phyloP scores from a whole-genome alignment of 371 early-diverging fungal species.

The Rhizopus delemar region DNA sequence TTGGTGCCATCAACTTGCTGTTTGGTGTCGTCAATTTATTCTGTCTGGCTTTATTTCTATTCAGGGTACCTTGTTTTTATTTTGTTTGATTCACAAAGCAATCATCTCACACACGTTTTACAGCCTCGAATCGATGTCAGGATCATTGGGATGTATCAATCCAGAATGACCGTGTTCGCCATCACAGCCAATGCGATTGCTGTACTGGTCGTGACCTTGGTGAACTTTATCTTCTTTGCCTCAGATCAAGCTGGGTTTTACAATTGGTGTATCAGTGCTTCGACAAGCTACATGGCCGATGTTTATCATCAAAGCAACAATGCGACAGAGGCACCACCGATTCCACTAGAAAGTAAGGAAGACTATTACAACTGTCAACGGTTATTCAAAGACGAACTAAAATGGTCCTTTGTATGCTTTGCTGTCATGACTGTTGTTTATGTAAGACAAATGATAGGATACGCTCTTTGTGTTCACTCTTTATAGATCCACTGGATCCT shows the following conservation, averaged over 20 bases:
- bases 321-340: not conserved
- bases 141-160: not conserved
- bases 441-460: constrained; percentile 25
- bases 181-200: constrained; percentile 22
- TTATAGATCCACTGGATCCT: constrained; percentile 30
- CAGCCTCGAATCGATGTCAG: not conserved
- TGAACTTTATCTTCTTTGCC: constrained; percentile 27
- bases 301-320: constrained; percentile 1
- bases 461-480: no score
- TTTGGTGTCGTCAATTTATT: constrained; percentile 28
- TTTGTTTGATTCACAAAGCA: not conserved
- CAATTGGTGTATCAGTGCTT: constrained; percentile 22
- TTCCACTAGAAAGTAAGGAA: constrained; percentile 1
- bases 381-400: constrained; percentile 43
- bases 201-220: constrained; percentile 22
- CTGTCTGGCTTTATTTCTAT: constrained; percentile 21
- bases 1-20: constrained; percentile 34
- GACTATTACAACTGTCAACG: constrained; percentile 50
- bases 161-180: constrained; percentile 13
- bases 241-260: constrained; percentile 13
- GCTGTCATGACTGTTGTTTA: constrained; percentile 42
- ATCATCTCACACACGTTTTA: not conserved
- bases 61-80: constrained; percentile 24
- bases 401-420: constrained; percentile 42
- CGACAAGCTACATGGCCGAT: constrained; percentile 1